Conservation (phyloP, 768 basidiomycete genomes). For the Mycena epipterygia region DNA sequence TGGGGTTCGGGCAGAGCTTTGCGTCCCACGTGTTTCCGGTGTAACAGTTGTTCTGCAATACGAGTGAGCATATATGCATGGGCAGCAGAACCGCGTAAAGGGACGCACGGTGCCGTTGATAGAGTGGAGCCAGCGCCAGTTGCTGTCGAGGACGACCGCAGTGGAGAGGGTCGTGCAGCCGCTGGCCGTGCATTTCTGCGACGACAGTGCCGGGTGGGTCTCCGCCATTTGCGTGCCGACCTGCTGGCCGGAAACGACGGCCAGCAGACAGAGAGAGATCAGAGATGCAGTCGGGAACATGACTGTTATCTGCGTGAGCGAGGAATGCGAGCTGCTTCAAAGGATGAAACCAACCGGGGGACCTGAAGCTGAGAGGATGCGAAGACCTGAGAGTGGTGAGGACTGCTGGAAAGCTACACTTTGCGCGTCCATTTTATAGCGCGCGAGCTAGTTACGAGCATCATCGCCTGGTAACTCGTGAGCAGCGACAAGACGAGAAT, state of each 20-base stretch:
- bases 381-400: slow-evolving; percentile 23
- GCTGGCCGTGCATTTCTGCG: slow-evolving; percentile 60
- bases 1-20: slow-evolving; percentile 62
- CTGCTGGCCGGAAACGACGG: slow-evolving; percentile 65
- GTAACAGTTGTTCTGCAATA: slow-evolving; percentile 63
- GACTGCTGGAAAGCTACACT: slow-evolving; percentile 2
- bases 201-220: slow-evolving; percentile 61
- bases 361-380: slow-evolving; percentile 13
- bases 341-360: slow-evolving; percentile 10
- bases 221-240: slow-evolving; percentile 63
- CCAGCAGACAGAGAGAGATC: slow-evolving; percentile 54
- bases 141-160: slow-evolving; percentile 64
- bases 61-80: too few species aligned
- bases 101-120: slow-evolving; percentile 49
- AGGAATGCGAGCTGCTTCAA: background rate
- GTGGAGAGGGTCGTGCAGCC: slow-evolving; percentile 57
- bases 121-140: slow-evolving; percentile 67
- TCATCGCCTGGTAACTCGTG: slow-evolving; percentile 11
- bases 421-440: slow-evolving; percentile 18
- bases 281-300: slow-evolving; percentile 59
- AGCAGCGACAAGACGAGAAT: slow-evolving; percentile 9
- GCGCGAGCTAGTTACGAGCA: background rate
- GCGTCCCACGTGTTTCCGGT: slow-evolving; percentile 69
- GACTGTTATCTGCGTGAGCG: background rate
- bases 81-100: too few species aligned